These are phyloP conservation scores for Colletotrichum abscissum DNA, from an alignment of 2,329 filamentous ascomycete genomes.

Conservation along the genomic window DNA sequence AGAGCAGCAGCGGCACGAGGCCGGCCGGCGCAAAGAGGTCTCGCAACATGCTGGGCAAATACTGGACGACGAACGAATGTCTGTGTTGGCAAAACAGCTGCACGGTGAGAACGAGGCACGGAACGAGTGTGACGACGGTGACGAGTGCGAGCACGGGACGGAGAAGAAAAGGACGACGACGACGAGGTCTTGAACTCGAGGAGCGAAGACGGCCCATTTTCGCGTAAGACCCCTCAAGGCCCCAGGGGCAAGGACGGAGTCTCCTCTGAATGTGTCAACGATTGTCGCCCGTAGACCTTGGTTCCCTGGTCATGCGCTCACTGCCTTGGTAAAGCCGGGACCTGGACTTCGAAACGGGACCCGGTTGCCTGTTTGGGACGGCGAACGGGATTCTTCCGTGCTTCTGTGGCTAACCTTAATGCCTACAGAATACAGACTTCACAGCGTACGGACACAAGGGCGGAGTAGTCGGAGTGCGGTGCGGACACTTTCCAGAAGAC, in stretches of 20 bases:
- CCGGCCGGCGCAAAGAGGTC: conserved; percentile 30
- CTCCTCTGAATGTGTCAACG: conserved; percentile 3
- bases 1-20: conserved; percentile 35
- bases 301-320: conserved; percentile 5
- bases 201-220: conserved; percentile 25
- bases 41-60: conserved; percentile 34
- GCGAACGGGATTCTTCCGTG: conserved; percentile 23
- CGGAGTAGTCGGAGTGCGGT: conserved; percentile 14
- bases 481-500: conserved; percentile 2
- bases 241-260: conserved; percentile 15
- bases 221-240: background rate
- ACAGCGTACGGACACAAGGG: background rate
- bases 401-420: conserved; percentile 20
- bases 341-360: conserved; percentile 1
- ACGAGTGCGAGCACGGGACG: background rate
- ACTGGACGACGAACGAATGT: conserved; percentile 5
- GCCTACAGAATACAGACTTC: background rate
- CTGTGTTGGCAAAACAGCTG: background rate
- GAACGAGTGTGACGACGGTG: conserved; percentile 4
- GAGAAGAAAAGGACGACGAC: background rate
- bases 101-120: background rate
- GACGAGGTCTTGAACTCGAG: conserved; percentile 3
- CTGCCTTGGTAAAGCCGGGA: conserved; percentile 2
- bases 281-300: conserved; percentile 1
- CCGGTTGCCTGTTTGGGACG: conserved; percentile 25